phyloP scores from a whole-genome alignment of 176 grass and related monocot genomes.

The Triticum dicoccoides region DNA sequence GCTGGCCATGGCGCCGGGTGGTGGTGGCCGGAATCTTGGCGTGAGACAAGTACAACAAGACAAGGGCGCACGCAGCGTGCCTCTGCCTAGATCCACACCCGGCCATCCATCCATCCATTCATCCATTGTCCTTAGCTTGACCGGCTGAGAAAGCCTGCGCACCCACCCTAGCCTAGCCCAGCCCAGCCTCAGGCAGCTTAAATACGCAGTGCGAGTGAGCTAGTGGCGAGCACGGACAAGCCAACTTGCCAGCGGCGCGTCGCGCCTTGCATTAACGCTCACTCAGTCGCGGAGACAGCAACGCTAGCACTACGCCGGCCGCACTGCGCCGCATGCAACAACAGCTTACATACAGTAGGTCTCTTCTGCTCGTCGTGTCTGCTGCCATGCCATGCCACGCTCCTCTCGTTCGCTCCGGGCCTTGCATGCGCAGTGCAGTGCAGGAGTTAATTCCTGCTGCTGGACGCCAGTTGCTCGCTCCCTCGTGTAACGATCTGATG shows the following conservation, averaged over 20 bases:
- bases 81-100: not conserved
- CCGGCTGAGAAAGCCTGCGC: constrained; percentile 28
- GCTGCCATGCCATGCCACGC: not conserved
- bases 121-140: constrained; percentile 27
- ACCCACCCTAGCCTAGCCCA: not conserved
- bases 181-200: constrained; percentile 14
- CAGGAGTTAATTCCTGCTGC: constrained; percentile 36
- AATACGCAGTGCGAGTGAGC: not conserved
- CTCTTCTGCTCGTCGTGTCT: not conserved
- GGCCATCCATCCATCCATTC: not conserved
- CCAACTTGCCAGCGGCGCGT: constrained; percentile 23
- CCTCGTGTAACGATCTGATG: constrained; percentile 28
- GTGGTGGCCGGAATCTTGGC: constrained; percentile 45
- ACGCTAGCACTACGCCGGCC: not conserved
- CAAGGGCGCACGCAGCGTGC: constrained; percentile 16
- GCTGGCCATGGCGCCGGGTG: not conserved
- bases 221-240: constrained; percentile 50
- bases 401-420: not conserved
- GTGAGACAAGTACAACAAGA: constrained; percentile 45
- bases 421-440: constrained; percentile 1
- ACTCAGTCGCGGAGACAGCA: not conserved
- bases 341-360: not conserved
- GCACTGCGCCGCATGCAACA: not conserved
- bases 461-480: not conserved
- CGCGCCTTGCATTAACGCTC: not conserved